Conservation (phyloP, 116 monocot genomes). For the Iris pallida region DNA sequence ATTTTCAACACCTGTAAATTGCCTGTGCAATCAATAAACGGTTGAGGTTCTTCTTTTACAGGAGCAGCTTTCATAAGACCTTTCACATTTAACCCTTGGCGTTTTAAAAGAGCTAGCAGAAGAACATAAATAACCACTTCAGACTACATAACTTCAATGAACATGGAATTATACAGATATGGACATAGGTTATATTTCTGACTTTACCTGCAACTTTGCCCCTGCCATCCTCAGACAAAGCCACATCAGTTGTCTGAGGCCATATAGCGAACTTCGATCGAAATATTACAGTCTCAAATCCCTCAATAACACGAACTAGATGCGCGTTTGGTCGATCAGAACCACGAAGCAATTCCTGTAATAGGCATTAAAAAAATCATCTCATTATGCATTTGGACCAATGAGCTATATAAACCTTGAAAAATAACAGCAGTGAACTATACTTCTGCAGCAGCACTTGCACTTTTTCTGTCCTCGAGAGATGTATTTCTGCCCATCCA, state of each 20-base stretch:
- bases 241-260: slow-evolving; percentile 63
- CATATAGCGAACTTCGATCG: slow-evolving; percentile 76
- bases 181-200: not conserved
- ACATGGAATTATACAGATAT: not conserved
- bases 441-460: slow-evolving; percentile 66
- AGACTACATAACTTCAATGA: not conserved
- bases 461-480: slow-evolving; percentile 49
- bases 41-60: slow-evolving; percentile 48
- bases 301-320: slow-evolving; percentile 46
- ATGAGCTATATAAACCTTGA: not conserved
- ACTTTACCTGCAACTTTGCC: slow-evolving; percentile 89
- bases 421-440: slow-evolving; percentile 6
- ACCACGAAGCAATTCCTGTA: slow-evolving; percentile 35
- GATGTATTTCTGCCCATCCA: slow-evolving; percentile 68
- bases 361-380: slow-evolving; percentile 5
- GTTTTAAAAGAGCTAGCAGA: slow-evolving; percentile 78
- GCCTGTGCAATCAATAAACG: slow-evolving; percentile 56
- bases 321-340: slow-evolving; percentile 29
- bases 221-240: slow-evolving; percentile 83
- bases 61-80: slow-evolving; percentile 48
- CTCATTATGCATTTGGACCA: not conserved
- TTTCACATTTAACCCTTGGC: slow-evolving; percentile 61
- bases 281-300: slow-evolving; percentile 60
- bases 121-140: not conserved
- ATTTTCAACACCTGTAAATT: slow-evolving; percentile 40